Conservation (phyloP, 345 rosid genomes). For the Citrus australasica region DNA sequence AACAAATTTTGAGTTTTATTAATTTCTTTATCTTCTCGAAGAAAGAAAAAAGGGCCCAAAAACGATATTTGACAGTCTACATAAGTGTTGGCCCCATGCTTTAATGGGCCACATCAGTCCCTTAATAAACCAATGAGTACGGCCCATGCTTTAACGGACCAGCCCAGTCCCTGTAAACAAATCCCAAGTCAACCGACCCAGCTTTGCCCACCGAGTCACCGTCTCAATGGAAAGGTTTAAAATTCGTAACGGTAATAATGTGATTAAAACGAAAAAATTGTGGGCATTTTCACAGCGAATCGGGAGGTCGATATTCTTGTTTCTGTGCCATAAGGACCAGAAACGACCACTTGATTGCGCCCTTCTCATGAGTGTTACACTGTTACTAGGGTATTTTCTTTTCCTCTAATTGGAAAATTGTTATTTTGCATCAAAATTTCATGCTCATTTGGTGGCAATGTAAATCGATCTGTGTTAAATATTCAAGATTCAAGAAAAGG, state of each 20-base stretch:
- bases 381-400: no score
- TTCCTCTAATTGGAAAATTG: background rate
- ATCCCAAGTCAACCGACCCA: background rate
- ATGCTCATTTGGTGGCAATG: background rate
- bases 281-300: no score
- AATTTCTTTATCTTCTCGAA: no score
- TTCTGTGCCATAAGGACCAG: no score
- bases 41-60: no score
- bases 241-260: no score
- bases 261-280: no score
- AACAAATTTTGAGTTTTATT: no score
- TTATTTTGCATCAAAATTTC: background rate
- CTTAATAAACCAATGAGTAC: no score
- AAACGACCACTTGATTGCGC: no score
- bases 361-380: no score
- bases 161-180: background rate
- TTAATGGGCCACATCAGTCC: background rate
- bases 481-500: background rate
- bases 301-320: no score
- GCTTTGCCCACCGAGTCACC: background rate
- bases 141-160: background rate
- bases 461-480: background rate
- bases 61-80: background rate
- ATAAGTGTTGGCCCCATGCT: background rate
- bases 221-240: background rate